Percentiles rank a stretch among this genome's conserved stretches.
These are phyloP conservation scores for Murraya koenigii DNA, from an alignment of 345 rosid species.

Conservation along the genomic window DNA sequence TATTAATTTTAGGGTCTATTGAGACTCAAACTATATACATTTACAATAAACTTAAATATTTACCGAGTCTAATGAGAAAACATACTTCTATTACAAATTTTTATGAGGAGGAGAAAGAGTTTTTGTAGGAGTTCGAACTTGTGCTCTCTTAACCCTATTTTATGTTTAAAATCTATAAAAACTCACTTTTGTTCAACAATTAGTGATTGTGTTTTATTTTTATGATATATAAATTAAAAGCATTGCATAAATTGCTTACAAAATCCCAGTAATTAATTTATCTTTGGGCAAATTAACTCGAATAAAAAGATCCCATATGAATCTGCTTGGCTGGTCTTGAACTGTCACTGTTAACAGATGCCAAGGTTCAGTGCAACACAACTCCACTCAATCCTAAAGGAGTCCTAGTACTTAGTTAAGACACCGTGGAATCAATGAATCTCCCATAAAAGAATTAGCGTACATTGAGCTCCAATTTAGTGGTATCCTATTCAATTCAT, in stretches of 20 bases:
- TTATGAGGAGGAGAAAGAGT: too few relatives aligned
- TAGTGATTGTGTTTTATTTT: too few relatives aligned
- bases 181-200: too few relatives aligned
- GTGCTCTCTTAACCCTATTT: too few relatives aligned
- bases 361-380: slow-evolving; percentile 28
- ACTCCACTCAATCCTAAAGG: not conserved
- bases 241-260: not conserved
- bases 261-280: not conserved
- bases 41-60: too few relatives aligned
- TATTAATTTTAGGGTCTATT: too few relatives aligned
- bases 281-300: not conserved
- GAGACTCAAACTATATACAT: too few relatives aligned
- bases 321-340: slow-evolving; percentile 27
- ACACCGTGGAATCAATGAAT: slow-evolving; percentile 8
- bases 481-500: not conserved
- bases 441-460: not conserved
- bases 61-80: too few relatives aligned
- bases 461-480: not conserved
- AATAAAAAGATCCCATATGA: not conserved
- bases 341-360: slow-evolving; percentile 23
- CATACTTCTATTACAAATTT: too few relatives aligned
- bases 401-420: not conserved
- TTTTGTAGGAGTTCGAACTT: too few relatives aligned
- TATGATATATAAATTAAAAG: too few relatives aligned
- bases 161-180: too few relatives aligned